Evolutionary conservation across 495 filamentous ascomycete species (phyloP), one percentile per base, ranked within the genome.

Genomic region (Aspergillus heteromorphus): DNA sequence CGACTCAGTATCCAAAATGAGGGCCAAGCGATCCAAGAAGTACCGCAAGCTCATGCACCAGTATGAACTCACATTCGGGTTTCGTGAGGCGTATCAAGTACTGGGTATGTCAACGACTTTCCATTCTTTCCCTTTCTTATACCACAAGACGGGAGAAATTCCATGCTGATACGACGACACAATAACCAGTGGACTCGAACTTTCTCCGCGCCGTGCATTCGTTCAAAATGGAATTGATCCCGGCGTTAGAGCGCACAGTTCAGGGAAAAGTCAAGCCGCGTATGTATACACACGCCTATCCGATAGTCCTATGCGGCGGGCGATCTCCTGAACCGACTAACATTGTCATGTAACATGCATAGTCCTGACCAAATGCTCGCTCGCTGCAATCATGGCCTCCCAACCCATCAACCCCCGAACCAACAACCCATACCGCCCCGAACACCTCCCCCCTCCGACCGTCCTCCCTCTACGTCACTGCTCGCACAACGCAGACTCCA

Each of bases 1-100:
- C 43, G 43, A 20, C 14, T 48, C 55, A 55, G 61, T 52, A 45
- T 50, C 34, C 55, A 58, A 65, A 56, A 95, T 95, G 90, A 83
- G 87, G 64, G 91, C 89, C 54, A 97, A 97, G 70, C 84, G 93
- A 57, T 86, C 88, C 6, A 98, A 97, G 76, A 87, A 91, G 67
- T 98, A 97, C 72, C 86, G 89, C 65, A 95, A 95, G 83, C 81
- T 97, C 54, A 97, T 99, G 91, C 83, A 88, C 60, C 84, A 91
- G 64, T 97, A 91, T 82, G 82, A 83, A 63, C 75, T 90, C 56
- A 81, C 78, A 45, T 95, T 92, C 59, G 85, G 86, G 19, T 96
- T 96, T 69, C 88, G 92, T 51, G 88, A 91, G 66, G 90, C 92
- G 6, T 97, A 96, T 66, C 92, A 97, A 75, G 86, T 97, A 16